These are phyloP conservation scores for Ceratocystis variospora DNA, from an alignment of 2,329 filamentous ascomycete genomes.

Conservation along the genomic window DNA sequence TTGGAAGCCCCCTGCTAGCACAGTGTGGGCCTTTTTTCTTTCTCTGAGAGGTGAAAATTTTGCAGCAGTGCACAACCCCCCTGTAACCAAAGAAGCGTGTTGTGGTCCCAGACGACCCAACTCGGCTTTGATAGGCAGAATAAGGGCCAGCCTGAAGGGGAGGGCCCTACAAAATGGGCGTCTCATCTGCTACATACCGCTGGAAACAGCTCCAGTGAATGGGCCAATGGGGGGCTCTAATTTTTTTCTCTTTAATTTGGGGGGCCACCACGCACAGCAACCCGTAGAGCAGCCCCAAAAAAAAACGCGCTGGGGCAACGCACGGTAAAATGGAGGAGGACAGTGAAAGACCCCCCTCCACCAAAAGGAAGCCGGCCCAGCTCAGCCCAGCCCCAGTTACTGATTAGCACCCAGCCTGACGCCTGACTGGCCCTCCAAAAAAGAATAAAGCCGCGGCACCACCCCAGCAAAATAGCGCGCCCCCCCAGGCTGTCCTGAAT, in stretches of 20 bases:
- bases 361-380: neutral
- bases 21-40: slow-evolving; percentile 8
- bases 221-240: neutral
- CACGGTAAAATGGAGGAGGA: neutral
- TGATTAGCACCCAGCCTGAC: slow-evolving; percentile 15
- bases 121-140: neutral
- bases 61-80: slow-evolving; percentile 6
- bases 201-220: neutral
- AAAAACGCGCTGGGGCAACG: neutral
- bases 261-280: neutral
- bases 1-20: slow-evolving; percentile 2
- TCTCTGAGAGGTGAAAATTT: slow-evolving; percentile 6
- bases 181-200: neutral
- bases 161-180: neutral
- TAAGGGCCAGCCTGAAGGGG: neutral
- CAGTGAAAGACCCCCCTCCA: neutral
- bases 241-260: neutral
- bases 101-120: neutral
- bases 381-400: slow-evolving; percentile 14
- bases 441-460: slow-evolving; percentile 18
- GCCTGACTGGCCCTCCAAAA: slow-evolving; percentile 16
- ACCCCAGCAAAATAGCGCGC: slow-evolving; percentile 17
- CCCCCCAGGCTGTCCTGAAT: slow-evolving; percentile 14
- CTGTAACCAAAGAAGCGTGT: slow-evolving; percentile 3
- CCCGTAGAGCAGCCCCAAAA: too few species aligned